Conservation (phyloP, 2,329 filamentous ascomycete species). For the Coniochaeta prunicola region DNA sequence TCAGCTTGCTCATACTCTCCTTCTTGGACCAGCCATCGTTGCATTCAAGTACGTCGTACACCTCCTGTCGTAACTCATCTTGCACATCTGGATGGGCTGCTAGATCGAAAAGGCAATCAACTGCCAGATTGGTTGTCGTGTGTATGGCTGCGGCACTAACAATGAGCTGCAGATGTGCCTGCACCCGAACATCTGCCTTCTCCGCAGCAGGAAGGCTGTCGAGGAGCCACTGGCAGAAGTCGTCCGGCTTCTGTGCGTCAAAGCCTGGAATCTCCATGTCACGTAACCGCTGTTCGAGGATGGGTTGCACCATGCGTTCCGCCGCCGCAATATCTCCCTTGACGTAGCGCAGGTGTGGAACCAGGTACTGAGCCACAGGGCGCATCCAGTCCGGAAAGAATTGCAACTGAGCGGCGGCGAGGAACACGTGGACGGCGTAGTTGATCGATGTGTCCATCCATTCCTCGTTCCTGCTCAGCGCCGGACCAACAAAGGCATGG, state of each 20-base stretch:
- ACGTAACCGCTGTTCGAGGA: constrained; percentile 37
- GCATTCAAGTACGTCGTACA: constrained; percentile 29
- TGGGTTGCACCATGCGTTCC: constrained; percentile 33
- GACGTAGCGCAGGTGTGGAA: constrained; percentile 39
- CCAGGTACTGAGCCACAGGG: constrained; percentile 36
- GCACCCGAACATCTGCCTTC: constrained; percentile 27
- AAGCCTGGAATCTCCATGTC: constrained; percentile 28
- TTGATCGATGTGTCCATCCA: constrained; percentile 47
- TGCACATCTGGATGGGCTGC: constrained; percentile 39
- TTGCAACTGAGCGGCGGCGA: constrained; percentile 40
- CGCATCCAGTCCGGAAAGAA: constrained; percentile 43
- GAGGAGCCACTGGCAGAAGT: constrained; percentile 37
- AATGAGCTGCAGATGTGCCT: constrained; percentile 36
- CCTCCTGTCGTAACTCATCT: constrained; percentile 41
- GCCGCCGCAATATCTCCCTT: constrained; percentile 33
- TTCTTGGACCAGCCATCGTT: constrained; percentile 34
- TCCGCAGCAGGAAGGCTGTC: constrained; percentile 31
- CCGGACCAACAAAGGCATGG: constrained; percentile 42
- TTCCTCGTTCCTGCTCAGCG: constrained; percentile 41
- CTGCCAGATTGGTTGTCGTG: constrained; percentile 35
- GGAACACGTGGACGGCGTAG: constrained; percentile 41
- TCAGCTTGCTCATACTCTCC: constrained; percentile 34
- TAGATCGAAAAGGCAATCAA: constrained; percentile 43
- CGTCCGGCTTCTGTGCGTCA: constrained; percentile 27
- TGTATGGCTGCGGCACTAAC: constrained; percentile 37